These are phyloP conservation scores for Penicillium arizonense DNA, from an alignment of 495 filamentous ascomycete genomes.

Conservation along the genomic window DNA sequence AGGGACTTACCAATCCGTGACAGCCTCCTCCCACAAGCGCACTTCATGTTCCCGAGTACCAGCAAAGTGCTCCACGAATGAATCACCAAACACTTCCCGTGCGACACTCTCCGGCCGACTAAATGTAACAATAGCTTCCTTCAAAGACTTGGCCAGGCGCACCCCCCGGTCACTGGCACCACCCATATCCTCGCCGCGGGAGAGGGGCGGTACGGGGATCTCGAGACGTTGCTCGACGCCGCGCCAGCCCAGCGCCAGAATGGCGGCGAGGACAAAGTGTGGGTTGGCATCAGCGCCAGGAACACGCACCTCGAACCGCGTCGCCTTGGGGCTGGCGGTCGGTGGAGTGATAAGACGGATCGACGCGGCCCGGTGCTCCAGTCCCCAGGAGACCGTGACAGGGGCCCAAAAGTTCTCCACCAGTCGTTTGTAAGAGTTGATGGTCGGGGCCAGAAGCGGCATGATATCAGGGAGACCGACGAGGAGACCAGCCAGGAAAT, in stretches of 20 bases:
- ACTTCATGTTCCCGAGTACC: conserved; percentile 93
- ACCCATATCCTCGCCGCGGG: conserved; percentile 76
- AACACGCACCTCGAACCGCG: conserved; percentile 88
- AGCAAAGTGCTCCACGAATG: conserved; percentile 92
- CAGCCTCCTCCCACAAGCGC: conserved; percentile 88
- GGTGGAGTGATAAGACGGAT: conserved; percentile 88
- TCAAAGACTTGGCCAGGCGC: conserved; percentile 75
- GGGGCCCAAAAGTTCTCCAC: conserved; percentile 99
- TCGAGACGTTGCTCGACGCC: conserved; percentile 87
- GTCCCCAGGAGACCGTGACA: conserved; percentile 93
- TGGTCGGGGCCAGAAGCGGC: conserved; percentile 88
- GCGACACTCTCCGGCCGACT: conserved; percentile 74
- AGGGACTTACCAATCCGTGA: conserved; percentile 79
- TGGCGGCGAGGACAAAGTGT: conserved; percentile 80
- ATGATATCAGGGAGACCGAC: conserved; percentile 91
- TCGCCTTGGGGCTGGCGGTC: conserved; percentile 75
- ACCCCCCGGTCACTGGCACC: conserved; percentile 56
- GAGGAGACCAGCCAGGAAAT: conserved; percentile 89
- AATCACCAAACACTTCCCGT: conserved; percentile 87
- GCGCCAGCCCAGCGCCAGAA: conserved; percentile 82
- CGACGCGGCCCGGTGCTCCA: conserved; percentile 91
- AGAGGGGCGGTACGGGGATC: conserved; percentile 77
- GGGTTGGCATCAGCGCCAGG: conserved; percentile 90
- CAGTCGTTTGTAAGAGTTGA: conserved; percentile 96
- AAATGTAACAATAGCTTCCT: conserved; percentile 78